These are phyloP conservation scores for Phytophthora fragariaefolia DNA, from an alignment of 352 stramenopile genomes.

Conservation along the genomic window DNA sequence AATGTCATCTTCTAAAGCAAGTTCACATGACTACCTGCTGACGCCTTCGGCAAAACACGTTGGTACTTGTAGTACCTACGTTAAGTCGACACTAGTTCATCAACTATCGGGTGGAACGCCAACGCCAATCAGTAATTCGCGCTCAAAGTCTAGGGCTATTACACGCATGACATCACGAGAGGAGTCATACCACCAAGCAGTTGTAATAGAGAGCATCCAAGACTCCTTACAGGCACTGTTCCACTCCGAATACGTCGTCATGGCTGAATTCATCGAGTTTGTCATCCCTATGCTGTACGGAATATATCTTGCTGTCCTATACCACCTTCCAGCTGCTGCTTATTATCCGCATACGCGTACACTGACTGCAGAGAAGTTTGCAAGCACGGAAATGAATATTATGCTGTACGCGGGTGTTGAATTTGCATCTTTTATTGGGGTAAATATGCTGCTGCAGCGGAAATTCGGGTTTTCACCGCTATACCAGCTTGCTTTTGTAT, in stretches of 20 bases:
- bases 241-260: constrained; percentile 41
- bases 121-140: neutral
- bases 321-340: constrained; percentile 24
- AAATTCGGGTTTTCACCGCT: constrained; percentile 32
- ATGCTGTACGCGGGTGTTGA: constrained; percentile 23
- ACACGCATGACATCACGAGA: neutral
- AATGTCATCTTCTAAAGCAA: neutral
- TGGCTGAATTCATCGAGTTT: constrained; percentile 43
- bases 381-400: constrained; percentile 2
- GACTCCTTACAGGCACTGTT: constrained; percentile 40
- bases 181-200: neutral
- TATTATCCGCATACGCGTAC: constrained; percentile 14
- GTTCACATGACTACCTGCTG: neutral
- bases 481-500: constrained; percentile 39
- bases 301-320: constrained; percentile 22
- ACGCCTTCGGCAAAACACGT: neutral
- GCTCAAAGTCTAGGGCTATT: neutral
- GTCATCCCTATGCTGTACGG: constrained; percentile 34
- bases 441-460: constrained; percentile 1
- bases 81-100: neutral
- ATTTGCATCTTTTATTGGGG: constrained; percentile 17
- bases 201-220: constrained; percentile 1
- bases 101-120: neutral
- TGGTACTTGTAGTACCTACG: neutral
- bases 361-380: constrained; percentile 1